A percentile compares a stretch with the other conserved stretches of the same genome.
Conservation (phyloP, 139 green algal genomes). For the Micractinium sp. region DNA sequence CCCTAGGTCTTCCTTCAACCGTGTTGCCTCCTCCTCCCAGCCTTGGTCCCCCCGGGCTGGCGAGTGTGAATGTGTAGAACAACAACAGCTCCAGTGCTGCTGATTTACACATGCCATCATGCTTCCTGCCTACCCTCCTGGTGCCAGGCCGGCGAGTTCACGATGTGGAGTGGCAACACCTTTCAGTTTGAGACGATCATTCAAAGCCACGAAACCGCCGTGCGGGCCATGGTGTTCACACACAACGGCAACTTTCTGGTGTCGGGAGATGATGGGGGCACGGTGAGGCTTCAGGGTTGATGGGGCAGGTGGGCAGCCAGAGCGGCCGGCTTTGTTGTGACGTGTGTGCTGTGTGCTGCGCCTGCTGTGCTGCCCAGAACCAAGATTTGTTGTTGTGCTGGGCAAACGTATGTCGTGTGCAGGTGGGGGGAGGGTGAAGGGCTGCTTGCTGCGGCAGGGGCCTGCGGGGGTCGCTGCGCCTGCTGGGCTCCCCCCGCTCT, state of each 20-base stretch:
- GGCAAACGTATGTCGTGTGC: background rate
- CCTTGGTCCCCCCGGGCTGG: no score
- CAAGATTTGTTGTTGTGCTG: no score
- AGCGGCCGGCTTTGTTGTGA: background rate
- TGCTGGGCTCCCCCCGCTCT: background rate
- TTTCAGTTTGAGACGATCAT: conserved; percentile 93
- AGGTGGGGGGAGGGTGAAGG: background rate
- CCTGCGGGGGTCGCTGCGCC: no score
- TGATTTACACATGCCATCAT: background rate
- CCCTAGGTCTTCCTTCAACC: no score
- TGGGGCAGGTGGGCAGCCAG: background rate
- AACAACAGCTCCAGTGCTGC: background rate
- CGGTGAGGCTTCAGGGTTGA: background rate
- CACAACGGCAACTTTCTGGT: conserved; percentile 86
- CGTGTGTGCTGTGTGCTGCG: background rate
- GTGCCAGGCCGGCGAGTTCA: conserved; percentile 81
- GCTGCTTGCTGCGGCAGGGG: background rate
- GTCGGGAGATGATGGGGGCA: conserved; percentile 74
- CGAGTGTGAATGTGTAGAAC: background rate
- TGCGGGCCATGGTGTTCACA: conserved; percentile 75
- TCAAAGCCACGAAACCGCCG: conserved; percentile 80
- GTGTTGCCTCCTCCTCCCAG: no score
- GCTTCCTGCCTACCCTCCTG: conserved; percentile 2
- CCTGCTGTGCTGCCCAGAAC: background rate
- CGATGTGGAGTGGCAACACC: conserved; percentile 83